phyloP scores from a whole-genome alignment of 129 eudicot species.

The Helichrysum umbraculigerum region DNA sequence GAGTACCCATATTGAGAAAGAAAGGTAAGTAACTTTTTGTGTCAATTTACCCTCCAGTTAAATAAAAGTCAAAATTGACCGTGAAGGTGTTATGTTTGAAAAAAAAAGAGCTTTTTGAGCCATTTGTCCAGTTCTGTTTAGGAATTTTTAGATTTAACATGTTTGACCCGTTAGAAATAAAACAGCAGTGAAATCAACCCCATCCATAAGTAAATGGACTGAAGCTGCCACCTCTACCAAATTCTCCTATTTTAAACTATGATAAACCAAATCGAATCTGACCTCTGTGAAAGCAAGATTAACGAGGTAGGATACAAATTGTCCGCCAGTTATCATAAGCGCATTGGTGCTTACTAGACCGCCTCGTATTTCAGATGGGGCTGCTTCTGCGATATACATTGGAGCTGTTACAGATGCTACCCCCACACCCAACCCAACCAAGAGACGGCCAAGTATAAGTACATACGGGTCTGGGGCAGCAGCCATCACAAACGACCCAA shows the following conservation, averaged over 20 bases:
- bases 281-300: constrained; percentile 99
- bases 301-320: constrained; percentile 88
- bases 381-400: constrained; percentile 93
- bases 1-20: neutral
- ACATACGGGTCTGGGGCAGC: constrained; percentile 85
- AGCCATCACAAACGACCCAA: constrained; percentile 86
- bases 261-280: constrained; percentile 30
- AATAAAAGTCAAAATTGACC: neutral
- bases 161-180: neutral
- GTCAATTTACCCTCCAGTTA: neutral
- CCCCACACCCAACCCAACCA: constrained; percentile 93
- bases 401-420: constrained; percentile 97
- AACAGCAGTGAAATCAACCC: neutral
- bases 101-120: neutral
- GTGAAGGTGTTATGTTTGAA: neutral
- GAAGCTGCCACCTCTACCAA: neutral
- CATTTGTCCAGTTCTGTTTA: neutral
- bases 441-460: constrained; percentile 78
- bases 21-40: neutral
- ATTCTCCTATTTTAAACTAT: neutral
- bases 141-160: neutral
- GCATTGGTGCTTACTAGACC: constrained; percentile 95
- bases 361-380: constrained; percentile 94
- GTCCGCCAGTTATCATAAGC: constrained; percentile 97
- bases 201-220: neutral